These are phyloP conservation scores for Plasmodium knowlesi DNA, from an alignment of 169 alveolate species.

Conservation along the genomic window DNA sequence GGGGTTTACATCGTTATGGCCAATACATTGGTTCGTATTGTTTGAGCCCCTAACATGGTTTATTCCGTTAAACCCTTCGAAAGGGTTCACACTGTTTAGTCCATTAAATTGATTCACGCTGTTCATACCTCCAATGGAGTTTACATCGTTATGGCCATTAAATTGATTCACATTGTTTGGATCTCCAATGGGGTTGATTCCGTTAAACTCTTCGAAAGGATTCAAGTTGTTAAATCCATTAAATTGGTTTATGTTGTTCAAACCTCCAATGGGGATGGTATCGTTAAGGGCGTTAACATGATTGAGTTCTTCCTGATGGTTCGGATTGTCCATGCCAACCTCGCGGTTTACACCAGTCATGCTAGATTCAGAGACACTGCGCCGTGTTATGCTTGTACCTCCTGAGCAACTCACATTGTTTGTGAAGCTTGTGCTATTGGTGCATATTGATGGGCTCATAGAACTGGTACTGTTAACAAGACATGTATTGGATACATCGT, in stretches of 20 bases:
- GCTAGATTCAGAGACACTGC: not conserved
- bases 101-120: not conserved
- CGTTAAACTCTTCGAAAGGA: not conserved
- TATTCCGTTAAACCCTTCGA: too few species aligned
- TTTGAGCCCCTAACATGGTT: too few species aligned
- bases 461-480: not conserved
- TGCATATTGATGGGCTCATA: not conserved
- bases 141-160: not conserved
- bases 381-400: not conserved
- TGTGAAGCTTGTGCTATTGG: not conserved
- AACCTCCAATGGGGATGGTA: not conserved
- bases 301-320: not conserved
- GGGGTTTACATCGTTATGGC: not conserved
- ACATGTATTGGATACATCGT: not conserved
- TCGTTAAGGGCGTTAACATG: not conserved
- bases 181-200: not conserved
- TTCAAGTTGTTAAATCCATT: not conserved
- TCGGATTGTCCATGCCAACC: not conserved
- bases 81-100: too few species aligned
- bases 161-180: not conserved
- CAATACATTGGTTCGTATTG: too few species aligned
- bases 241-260: not conserved
- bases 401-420: not conserved
- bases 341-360: not conserved
- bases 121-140: not conserved